These are phyloP conservation scores for Pythium coloratum DNA, from an alignment of 352 stramenopile genomes.

Conservation along the genomic window DNA sequence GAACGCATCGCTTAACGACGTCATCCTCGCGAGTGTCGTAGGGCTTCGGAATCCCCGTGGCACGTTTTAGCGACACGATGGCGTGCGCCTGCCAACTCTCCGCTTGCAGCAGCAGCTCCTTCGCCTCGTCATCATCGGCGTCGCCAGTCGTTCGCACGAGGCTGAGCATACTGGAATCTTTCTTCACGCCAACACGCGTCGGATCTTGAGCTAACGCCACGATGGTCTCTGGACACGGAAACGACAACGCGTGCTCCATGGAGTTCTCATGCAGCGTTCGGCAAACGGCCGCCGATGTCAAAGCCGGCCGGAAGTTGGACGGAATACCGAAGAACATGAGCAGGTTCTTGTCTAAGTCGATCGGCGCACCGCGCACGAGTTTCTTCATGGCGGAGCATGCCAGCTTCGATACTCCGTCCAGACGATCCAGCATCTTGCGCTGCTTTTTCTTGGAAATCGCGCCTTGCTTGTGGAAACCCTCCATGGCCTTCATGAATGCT, in stretches of 20 bases:
- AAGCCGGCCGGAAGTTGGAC: constrained; percentile 70
- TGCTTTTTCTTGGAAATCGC: constrained; percentile 34
- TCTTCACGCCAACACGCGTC: constrained; percentile 29
- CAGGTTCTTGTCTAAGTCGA: constrained; percentile 69
- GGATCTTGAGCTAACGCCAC: constrained; percentile 48
- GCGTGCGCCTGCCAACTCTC: constrained; percentile 59
- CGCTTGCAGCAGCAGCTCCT: constrained; percentile 45
- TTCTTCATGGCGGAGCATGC: constrained; percentile 80
- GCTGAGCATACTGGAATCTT: constrained; percentile 32
- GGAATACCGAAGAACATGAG: constrained; percentile 80
- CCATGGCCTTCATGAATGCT: constrained; percentile 68
- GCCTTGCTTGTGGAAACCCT: constrained; percentile 45
- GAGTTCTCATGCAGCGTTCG: constrained; percentile 53
- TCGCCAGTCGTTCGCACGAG: constrained; percentile 22
- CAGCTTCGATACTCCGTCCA: constrained; percentile 48
- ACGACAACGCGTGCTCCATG: constrained; percentile 67
- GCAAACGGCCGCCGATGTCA: constrained; percentile 56
- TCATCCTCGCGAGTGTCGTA: constrained; percentile 79
- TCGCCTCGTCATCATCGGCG: constrained; percentile 34
- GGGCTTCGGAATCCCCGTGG: constrained; percentile 65
- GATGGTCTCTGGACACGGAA: constrained; percentile 68
- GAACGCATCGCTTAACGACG: constrained; percentile 77
- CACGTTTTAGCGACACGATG: constrained; percentile 75
- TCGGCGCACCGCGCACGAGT: constrained; percentile 55
- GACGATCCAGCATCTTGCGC: constrained; percentile 35